Base-by-base conservation (phyloP, 2,329 filamentous ascomycete genomes). In the Talaromyces funiculosus region DNA sequence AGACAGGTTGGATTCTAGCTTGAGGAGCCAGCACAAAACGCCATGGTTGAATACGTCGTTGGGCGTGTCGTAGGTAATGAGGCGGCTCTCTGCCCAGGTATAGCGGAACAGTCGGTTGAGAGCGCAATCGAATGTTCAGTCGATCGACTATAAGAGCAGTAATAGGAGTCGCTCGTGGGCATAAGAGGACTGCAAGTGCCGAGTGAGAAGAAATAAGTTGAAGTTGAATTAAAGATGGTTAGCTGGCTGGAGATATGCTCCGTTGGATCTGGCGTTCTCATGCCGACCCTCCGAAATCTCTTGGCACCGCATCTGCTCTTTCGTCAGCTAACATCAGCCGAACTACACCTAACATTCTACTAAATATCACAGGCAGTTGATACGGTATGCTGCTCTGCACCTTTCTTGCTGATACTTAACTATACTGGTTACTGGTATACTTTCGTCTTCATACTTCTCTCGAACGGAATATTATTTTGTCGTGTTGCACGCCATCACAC, bases 1-100 rank as follows among this genome's bases (percentile, higher is more conserved):
- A 31, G 33, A 47, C 5, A 12, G 53, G 35, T 43, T 22, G 43
- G 16, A 33, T 16, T 37, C 45, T 29, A 61, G 42, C 54, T 57
- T 42, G 38, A 61, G 22, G 16, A 20, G 14, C 54, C 53, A 53
- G 35, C 53, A 37, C 37, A 47, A 53, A 53, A 14, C 53, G 54
- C 54, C 59, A 49, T 61, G 59, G 35, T 57, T 53, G 45, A 35
- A 24, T 49, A 53, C 24, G 43, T 47, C 14, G 53, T 51, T 33
- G 43, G 43, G 37, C 59, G 49, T 57, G 59, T 47, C 20, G 37
- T 33, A 53, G 37, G 43, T 49, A 14, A 53, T 54, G 49, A 40
- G 29, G 18, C 47, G 31, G 31, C 43, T 43, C 45, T 61, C 59
- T 43, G 42, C 42, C 51, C 40, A 56, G 59, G 53, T 51, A 51